Conservation (phyloP, 352 stramenopile species). For the Globisporangium canariense region DNA sequence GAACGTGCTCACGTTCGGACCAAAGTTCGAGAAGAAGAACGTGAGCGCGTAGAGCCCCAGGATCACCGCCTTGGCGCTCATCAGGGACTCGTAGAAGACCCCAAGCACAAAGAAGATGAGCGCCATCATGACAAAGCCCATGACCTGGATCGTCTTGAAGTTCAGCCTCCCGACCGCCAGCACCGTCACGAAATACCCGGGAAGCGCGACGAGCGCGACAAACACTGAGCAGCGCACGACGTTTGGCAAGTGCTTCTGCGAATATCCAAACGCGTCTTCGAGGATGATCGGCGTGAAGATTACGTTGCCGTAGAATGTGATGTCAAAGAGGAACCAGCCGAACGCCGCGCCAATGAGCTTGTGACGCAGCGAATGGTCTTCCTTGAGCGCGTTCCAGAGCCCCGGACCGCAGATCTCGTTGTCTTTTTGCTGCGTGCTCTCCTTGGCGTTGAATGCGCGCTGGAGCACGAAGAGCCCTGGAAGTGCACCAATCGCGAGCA, state of each 20-base stretch:
- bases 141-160: slow-evolving; percentile 78
- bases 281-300: slow-evolving; percentile 87
- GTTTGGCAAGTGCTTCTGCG: slow-evolving; percentile 51
- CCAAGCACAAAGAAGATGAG: slow-evolving; percentile 63
- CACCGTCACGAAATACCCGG: slow-evolving; percentile 66
- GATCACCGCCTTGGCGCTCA: slow-evolving; percentile 38
- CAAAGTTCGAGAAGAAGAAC: slow-evolving; percentile 90
- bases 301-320: slow-evolving; percentile 89
- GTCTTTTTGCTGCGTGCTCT: slow-evolving; percentile 50
- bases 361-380: slow-evolving; percentile 30
- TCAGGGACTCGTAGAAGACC: slow-evolving; percentile 46
- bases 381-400: slow-evolving; percentile 20
- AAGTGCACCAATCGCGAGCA: slow-evolving; percentile 9
- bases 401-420: slow-evolving; percentile 21
- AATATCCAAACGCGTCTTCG: slow-evolving; percentile 59
- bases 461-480: slow-evolving; percentile 12
- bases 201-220: slow-evolving; percentile 66
- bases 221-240: slow-evolving; percentile 65
- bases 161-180: slow-evolving; percentile 60
- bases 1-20: slow-evolving; percentile 86
- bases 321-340: slow-evolving; percentile 92
- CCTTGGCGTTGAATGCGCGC: slow-evolving; percentile 45
- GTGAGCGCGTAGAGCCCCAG: slow-evolving; percentile 73
- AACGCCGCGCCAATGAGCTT: slow-evolving; percentile 78
- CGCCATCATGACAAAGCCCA: slow-evolving; percentile 71